Conservation (phyloP, 2,329 filamentous ascomycete genomes). For the Beauveria brongniartii region DNA sequence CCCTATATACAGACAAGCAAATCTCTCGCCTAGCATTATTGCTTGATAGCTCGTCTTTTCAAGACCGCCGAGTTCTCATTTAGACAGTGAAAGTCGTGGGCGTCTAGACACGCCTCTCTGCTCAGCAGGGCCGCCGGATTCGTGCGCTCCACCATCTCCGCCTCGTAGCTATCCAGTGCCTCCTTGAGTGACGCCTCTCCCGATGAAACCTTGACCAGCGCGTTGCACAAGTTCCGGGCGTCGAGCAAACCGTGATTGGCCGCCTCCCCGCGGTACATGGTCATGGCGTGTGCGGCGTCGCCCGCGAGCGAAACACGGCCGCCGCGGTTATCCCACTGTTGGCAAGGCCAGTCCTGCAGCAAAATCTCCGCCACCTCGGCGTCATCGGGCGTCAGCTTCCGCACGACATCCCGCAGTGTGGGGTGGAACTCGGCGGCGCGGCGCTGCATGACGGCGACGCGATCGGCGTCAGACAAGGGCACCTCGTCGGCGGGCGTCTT, state of each 20-base stretch:
- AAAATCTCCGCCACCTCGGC: conserved; percentile 28
- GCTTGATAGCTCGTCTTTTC: not conserved
- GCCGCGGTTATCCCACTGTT: conserved; percentile 32
- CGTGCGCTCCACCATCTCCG: conserved; percentile 22
- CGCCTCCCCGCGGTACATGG: conserved; percentile 39
- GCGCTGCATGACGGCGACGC: conserved; percentile 32
- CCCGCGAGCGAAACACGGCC: conserved; percentile 41
- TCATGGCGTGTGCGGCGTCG: conserved; percentile 52
- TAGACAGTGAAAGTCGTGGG: conserved; percentile 22
- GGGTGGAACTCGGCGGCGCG: conserved; percentile 25
- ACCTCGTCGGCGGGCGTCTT: conserved; percentile 26
- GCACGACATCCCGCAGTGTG: conserved; percentile 33
- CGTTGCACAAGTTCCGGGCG: conserved; percentile 22
- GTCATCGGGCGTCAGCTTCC: conserved; percentile 33
- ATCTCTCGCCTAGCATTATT: not conserved
- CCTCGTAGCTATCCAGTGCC: conserved; percentile 23
- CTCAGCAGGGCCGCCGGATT: conserved; percentile 23
- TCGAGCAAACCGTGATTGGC: conserved; percentile 34
- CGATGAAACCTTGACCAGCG: conserved; percentile 15
- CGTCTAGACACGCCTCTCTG: conserved; percentile 25
- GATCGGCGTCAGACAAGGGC: conserved; percentile 21
- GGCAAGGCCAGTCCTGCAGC: conserved; percentile 29
- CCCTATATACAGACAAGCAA: too few relatives aligned
- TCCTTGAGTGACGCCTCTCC: conserved; percentile 11
- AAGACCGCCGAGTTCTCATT: conserved; percentile 26